These are phyloP conservation scores for Trypanosoma mega DNA, from an alignment of 208 protist genomes.

Conservation along the genomic window DNA sequence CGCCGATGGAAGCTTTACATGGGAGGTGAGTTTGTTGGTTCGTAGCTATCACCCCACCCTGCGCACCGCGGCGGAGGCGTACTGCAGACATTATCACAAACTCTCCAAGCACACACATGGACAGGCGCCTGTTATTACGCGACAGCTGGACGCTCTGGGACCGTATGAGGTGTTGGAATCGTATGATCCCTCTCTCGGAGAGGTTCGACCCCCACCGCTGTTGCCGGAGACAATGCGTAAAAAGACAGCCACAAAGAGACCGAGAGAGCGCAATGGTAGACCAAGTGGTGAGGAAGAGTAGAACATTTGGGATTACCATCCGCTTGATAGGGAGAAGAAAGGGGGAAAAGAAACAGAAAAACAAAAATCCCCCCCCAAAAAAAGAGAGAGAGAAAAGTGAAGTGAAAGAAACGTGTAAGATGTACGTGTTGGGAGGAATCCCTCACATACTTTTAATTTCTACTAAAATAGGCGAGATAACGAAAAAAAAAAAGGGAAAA, in stretches of 20 bases:
- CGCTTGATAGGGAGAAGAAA: neutral
- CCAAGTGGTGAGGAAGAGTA: conserved; percentile 10
- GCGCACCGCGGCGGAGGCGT: conserved; percentile 73
- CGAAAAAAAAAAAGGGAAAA: neutral
- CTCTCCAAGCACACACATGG: conserved; percentile 78
- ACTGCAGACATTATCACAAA: conserved; percentile 83
- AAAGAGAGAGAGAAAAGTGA: conserved; percentile 2
- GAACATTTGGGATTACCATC: too few relatives aligned
- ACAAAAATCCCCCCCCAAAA: conserved; percentile 5
- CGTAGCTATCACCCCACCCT: conserved; percentile 86
- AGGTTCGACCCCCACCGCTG: conserved; percentile 67
- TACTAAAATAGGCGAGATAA: conserved; percentile 11
- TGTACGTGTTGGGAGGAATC: too few relatives aligned
- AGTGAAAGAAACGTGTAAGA: neutral
- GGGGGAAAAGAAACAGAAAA: conserved; percentile 16
- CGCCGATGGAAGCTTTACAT: conserved; percentile 89
- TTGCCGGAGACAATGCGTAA: conserved; percentile 46
- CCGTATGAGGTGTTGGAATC: conserved; percentile 91
- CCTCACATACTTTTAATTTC: too few relatives aligned
- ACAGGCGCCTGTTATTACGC: conserved; percentile 82
- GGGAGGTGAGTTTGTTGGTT: conserved; percentile 76
- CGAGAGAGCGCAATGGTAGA: conserved; percentile 13
- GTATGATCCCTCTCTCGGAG: conserved; percentile 83
- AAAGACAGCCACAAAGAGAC: conserved; percentile 24
- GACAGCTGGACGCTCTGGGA: conserved; percentile 83